Evolutionary conservation across 2,329 filamentous ascomycete genomes (phyloP).

Genomic region (Ciborinia camelliae): DNA sequence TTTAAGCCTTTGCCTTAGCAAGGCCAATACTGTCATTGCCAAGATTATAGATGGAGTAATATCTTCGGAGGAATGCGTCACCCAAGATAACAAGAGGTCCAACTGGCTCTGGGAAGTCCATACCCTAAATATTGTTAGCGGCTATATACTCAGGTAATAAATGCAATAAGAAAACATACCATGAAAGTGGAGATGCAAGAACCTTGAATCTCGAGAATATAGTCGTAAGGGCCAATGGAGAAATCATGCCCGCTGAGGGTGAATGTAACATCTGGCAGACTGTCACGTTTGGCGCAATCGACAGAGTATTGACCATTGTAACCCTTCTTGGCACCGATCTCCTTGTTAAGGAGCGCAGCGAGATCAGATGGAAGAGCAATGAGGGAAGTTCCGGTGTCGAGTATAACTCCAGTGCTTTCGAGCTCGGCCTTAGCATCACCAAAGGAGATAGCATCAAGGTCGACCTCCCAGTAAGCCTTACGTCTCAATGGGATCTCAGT

Average conservation of each 20-base stretch:
- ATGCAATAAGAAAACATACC: constrained; percentile 56
- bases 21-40: constrained; percentile 86
- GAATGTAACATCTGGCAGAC: constrained; percentile 88
- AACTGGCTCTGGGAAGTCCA: constrained; percentile 64
- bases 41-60: constrained; percentile 96
- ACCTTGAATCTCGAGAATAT: constrained; percentile 92
- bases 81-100: constrained; percentile 94
- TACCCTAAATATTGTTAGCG: constrained; percentile 79
- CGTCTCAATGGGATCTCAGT: constrained; percentile 91
- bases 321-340: constrained; percentile 97
- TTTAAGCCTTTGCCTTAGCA: constrained; percentile 62
- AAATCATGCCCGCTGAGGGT: constrained; percentile 90
- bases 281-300: constrained; percentile 79
- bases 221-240: constrained; percentile 82
- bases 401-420: constrained; percentile 91
- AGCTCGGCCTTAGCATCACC: constrained; percentile 83
- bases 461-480: constrained; percentile 99
- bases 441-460: constrained; percentile 86
- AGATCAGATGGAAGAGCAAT: constrained; percentile 89
- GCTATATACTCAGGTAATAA: constrained; percentile 50
- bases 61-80: constrained; percentile 78
- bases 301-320: constrained; percentile 96
- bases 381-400: constrained; percentile 97
- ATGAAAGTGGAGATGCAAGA: constrained; percentile 97
- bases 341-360: constrained; percentile 93